Conservation (phyloP, 805 yeast species). For the Teunomyces cretensis region DNA sequence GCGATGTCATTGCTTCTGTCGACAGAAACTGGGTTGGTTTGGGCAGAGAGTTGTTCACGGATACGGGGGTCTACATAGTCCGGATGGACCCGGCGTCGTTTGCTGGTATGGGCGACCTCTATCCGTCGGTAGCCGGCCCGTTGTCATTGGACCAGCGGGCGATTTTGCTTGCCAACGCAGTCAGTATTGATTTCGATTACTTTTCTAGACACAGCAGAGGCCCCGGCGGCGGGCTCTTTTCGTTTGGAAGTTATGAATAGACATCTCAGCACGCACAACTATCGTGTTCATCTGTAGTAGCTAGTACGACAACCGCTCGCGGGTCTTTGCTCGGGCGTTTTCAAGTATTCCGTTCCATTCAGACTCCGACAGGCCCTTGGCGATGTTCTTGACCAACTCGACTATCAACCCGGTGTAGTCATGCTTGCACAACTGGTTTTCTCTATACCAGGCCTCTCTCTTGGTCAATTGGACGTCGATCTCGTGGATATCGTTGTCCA, state of each 20-base stretch:
- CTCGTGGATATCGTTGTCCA: slow-evolving; percentile 40
- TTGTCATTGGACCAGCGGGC: slow-evolving; percentile 83
- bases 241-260: slow-evolving; percentile 28
- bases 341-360: slow-evolving; percentile 36
- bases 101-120: slow-evolving; percentile 52
- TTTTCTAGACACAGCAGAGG: slow-evolving; percentile 85
- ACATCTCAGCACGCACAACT: not conserved
- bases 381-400: slow-evolving; percentile 43
- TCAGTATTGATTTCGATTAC: slow-evolving; percentile 93
- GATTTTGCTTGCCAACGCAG: slow-evolving; percentile 79
- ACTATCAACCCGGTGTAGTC: slow-evolving; percentile 54
- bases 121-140: slow-evolving; percentile 51
- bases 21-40: slow-evolving; percentile 95
- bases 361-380: slow-evolving; percentile 31
- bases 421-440: slow-evolving; percentile 53
- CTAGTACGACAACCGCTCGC: not conserved
- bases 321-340: slow-evolving; percentile 22
- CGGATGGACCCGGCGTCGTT: slow-evolving; percentile 77
- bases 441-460: slow-evolving; percentile 52
- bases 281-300: no score
- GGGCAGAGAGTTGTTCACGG: slow-evolving; percentile 90
- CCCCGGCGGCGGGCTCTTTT: slow-evolving; percentile 46
- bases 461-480: slow-evolving; percentile 43
- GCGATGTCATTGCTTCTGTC: slow-evolving; percentile 67
- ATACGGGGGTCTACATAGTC: slow-evolving; percentile 87